Evolutionary conservation across 108 stramenopile genomes (phyloP), one percentile per base, ranked within the genome.

Genomic region (Nannochloropsis salina): DNA sequence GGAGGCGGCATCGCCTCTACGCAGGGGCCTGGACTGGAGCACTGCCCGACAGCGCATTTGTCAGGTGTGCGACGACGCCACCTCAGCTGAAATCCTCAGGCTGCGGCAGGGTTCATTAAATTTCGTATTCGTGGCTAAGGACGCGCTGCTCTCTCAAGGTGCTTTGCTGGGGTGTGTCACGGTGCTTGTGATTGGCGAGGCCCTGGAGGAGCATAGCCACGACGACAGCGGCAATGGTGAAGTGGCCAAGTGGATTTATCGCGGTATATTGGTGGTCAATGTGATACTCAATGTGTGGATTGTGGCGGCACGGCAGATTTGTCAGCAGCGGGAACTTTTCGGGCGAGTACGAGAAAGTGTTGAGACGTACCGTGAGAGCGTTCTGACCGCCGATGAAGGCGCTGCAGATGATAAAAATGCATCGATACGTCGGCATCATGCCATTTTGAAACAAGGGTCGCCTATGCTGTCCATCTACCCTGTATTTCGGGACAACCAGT

Each of bases 401-500:
- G n/a, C 61, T n/a, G n/a, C 61, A 74, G 22, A 31, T 21, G 8
- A 81, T 40, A 8, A 40, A 81, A 2, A 21, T 15, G 12, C n/a
- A 21, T 22, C 80, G 12, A 21, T 22, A 21, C 80, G n/a, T 22
- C n/a, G 21, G 20, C 31, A 41, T n/a, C 22, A 11, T 41, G 84
- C 82, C 8, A 84, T 84, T 9, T 47, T 88, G n/a, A 84, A 84
- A 31, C 88, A 85, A 43, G 88, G 88, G 12, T 84, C 81, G 44
- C 80, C 88, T 1, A 41, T 88, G 42, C 88, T 88, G 11, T 86
- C 89, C 44, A 88, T 89, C 15, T 85, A 88, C 6, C 83, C 87
- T 10, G 89, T 88, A 6, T 89, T 83, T 44, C 85, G 89, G 44
- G 86, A 88, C 42, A 84, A 43, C 47, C 20, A 85, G 18, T 89